Conservation (phyloP, 306 rosid genomes). For the Crotalaria pallida region DNA sequence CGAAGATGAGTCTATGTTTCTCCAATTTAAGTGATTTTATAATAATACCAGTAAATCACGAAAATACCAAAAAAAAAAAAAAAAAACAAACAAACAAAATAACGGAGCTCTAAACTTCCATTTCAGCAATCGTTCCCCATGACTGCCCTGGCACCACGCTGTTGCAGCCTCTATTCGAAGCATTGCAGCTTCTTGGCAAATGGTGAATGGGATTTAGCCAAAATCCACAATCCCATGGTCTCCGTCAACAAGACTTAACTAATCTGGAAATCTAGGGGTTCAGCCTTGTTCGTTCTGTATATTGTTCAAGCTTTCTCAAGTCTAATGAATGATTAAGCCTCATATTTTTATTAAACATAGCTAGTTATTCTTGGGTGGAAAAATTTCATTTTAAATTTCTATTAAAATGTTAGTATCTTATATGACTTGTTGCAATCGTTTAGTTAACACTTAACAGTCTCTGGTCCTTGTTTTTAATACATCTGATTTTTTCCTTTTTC, state of each 20-base stretch:
- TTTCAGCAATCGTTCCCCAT: too few relatives aligned
- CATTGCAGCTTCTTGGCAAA: background rate
- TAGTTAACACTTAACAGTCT: background rate
- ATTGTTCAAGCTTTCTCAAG: conserved; percentile 3
- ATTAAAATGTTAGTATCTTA: background rate
- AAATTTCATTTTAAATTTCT: conserved; percentile 3
- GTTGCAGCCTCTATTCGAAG: too few relatives aligned
- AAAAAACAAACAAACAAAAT: too few relatives aligned
- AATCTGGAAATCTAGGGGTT: conserved; percentile 7
- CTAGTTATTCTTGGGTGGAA: background rate
- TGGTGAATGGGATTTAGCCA: background rate
- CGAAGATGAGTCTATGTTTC: background rate
- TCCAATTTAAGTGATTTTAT: background rate
- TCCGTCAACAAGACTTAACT: background rate
- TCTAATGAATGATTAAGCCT: conserved; percentile 17
- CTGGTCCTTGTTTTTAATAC: conserved; percentile 15
- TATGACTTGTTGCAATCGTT: background rate
- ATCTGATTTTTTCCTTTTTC: conserved; percentile 28
- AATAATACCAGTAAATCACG: too few relatives aligned
- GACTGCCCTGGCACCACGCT: too few relatives aligned
- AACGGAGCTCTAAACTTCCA: too few relatives aligned
- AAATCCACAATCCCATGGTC: background rate
- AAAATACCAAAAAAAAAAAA: too few relatives aligned
- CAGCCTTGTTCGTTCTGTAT: background rate
- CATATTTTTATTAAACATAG: background rate